These are phyloP conservation scores for Scedosporium boydii DNA, from an alignment of 2,329 filamentous ascomycete species.

Conservation along the genomic window DNA sequence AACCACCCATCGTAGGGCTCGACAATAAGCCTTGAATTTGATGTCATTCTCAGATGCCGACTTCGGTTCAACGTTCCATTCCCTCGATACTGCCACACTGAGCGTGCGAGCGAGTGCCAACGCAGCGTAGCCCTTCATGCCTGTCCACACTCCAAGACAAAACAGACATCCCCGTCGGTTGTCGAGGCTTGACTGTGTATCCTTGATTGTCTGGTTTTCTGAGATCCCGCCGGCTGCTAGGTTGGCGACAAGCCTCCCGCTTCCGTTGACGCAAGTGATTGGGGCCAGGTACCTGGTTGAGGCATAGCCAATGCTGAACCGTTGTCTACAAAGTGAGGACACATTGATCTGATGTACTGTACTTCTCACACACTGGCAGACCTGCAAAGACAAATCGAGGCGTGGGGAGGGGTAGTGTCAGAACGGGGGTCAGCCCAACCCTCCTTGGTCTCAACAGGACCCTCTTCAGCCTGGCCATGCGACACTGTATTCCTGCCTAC, in stretches of 20 bases:
- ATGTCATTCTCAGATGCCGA: not conserved
- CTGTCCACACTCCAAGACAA: too few species aligned
- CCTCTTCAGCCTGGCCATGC: not conserved
- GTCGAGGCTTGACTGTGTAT: not conserved
- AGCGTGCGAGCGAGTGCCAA: too few species aligned
- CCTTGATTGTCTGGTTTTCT: not conserved
- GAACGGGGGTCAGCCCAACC: not conserved
- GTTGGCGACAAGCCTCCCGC: not conserved
- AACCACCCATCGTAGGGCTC: not conserved
- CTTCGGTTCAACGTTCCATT: not conserved
- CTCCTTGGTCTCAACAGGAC: not conserved
- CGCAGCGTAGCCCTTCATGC: too few species aligned
- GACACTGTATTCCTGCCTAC: too few species aligned
- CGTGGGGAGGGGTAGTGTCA: not conserved
- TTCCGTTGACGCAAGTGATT: not conserved
- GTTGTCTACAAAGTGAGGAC: not conserved
- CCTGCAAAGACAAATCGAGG: not conserved
- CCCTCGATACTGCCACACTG: not conserved
- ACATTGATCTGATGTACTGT: too few species aligned
- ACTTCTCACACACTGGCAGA: too few species aligned
- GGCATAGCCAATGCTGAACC: not conserved
- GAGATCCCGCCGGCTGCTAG: not conserved
- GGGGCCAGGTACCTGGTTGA: not conserved
- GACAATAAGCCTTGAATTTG: not conserved
- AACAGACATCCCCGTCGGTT: too few species aligned